A percentile compares a stretch with the other conserved stretches of the same genome.
These are phyloP conservation scores for Ilyonectria mors-panacis DNA, from an alignment of 2,329 filamentous ascomycete species.

Conservation along the genomic window DNA sequence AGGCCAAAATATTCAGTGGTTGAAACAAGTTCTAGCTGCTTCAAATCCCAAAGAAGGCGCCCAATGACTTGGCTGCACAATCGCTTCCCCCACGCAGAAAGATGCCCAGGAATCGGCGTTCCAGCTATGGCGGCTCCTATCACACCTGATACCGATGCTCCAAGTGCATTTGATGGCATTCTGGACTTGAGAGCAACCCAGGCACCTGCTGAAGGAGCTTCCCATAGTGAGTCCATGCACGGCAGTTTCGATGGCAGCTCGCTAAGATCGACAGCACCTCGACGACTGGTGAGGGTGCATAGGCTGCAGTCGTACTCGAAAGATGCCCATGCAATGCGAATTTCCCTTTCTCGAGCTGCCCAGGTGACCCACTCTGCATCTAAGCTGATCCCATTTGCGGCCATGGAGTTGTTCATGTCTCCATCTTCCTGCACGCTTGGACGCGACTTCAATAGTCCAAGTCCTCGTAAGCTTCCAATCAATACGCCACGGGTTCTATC, in stretches of 20 bases:
- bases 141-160: constrained; percentile 24
- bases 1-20: constrained; percentile 47
- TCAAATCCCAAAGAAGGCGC: constrained; percentile 50
- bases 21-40: constrained; percentile 47
- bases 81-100: constrained; percentile 49
- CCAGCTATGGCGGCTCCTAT: constrained; percentile 21
- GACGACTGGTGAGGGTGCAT: constrained; percentile 48
- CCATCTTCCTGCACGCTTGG: constrained; percentile 19
- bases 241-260: constrained; percentile 49
- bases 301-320: constrained; percentile 54
- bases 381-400: constrained; percentile 2
- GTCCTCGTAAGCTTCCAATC: constrained; percentile 47
- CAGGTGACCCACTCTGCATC: constrained; percentile 45
- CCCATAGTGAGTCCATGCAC: constrained; percentile 49
- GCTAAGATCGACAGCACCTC: constrained; percentile 48
- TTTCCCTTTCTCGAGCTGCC: constrained; percentile 44
- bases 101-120: constrained; percentile 23
- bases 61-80: constrained; percentile 50
- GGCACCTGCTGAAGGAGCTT: constrained; percentile 46
- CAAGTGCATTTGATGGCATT: constrained; percentile 7
- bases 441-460: constrained; percentile 46
- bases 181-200: constrained; percentile 46
- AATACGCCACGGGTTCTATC: constrained; percentile 49
- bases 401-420: constrained; percentile 9
- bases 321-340: constrained; percentile 48